A percentile compares a stretch with the other conserved stretches of the same genome.
Evolutionary conservation across 2,329 filamentous ascomycete species (phyloP).

Genomic region (Neopestalotiopsis rosae): DNA sequence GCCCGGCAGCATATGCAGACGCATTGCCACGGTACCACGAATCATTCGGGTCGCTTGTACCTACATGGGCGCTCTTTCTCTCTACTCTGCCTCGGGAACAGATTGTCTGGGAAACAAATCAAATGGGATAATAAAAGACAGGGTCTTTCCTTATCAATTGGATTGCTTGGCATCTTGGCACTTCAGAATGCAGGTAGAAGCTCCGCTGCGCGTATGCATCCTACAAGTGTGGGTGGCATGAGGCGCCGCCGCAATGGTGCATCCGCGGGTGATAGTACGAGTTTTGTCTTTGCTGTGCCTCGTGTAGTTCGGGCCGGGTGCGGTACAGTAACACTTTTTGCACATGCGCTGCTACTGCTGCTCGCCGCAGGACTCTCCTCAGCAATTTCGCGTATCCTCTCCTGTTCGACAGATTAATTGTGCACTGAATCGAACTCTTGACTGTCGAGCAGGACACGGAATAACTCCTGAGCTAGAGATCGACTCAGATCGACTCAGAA

Average conservation of each 20-base stretch:
- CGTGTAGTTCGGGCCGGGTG: background rate
- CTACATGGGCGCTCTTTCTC: background rate
- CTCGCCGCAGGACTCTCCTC: background rate
- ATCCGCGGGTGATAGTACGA: background rate
- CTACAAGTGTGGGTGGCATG: background rate
- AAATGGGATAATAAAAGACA: constrained; percentile 29
- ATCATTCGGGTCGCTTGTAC: background rate
- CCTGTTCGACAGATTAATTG: background rate
- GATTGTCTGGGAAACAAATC: constrained; percentile 25
- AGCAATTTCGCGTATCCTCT: background rate
- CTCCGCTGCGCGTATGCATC: background rate
- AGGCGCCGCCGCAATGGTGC: background rate
- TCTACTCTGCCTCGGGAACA: constrained; percentile 11
- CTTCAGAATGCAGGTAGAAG: constrained; percentile 4
- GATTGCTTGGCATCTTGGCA: constrained; percentile 10
- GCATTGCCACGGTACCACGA: background rate
- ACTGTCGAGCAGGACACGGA: no score
- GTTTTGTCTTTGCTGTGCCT: background rate
- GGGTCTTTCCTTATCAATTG: constrained; percentile 15
- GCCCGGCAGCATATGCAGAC: constrained; percentile 4
- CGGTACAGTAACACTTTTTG: no score
- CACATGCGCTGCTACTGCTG: background rate
- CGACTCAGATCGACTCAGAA: background rate
- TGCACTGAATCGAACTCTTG: background rate
- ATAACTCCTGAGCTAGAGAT: background rate